Percentiles rank a stretch among this genome's conserved stretches.
Conservation (phyloP, 768 basidiomycete genomes). For the Daedaleopsis nitida region DNA sequence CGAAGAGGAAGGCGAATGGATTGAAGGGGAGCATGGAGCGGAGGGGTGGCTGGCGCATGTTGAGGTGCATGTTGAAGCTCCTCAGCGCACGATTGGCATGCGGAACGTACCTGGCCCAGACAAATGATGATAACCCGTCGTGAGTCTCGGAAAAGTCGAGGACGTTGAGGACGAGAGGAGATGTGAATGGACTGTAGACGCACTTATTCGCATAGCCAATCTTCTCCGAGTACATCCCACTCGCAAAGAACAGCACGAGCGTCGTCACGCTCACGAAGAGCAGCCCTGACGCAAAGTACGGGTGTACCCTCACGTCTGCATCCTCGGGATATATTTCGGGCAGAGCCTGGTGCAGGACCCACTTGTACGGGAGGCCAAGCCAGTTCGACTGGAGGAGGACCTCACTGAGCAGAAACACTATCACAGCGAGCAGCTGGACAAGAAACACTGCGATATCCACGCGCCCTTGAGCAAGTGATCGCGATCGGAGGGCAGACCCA, state of each 20-base stretch:
- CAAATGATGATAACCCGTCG: background rate
- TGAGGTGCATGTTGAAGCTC: slow-evolving; percentile 95
- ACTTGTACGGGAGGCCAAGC: slow-evolving; percentile 62
- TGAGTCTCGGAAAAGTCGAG: too few relatives aligned
- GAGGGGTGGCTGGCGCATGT: slow-evolving; percentile 81
- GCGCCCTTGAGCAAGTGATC: slow-evolving; percentile 2
- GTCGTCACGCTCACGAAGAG: slow-evolving; percentile 90
- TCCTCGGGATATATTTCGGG: slow-evolving; percentile 51
- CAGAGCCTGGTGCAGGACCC: slow-evolving; percentile 48
- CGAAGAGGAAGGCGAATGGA: slow-evolving; percentile 60
- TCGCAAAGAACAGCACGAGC: slow-evolving; percentile 92
- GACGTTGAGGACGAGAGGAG: background rate
- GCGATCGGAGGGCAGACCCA: background rate
- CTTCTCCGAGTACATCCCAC: slow-evolving; percentile 95
- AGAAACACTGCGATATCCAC: slow-evolving; percentile 63
- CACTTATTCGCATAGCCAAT: slow-evolving; percentile 96
- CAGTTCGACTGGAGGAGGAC: slow-evolving; percentile 72
- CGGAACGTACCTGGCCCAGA: slow-evolving; percentile 80
- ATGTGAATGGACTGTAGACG: slow-evolving; percentile 32
- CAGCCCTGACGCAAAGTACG: slow-evolving; percentile 77
- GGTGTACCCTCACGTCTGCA: slow-evolving; percentile 53
- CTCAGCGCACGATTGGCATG: slow-evolving; percentile 92
- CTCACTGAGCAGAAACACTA: slow-evolving; percentile 73
- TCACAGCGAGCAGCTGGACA: slow-evolving; percentile 62
- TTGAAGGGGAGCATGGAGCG: slow-evolving; percentile 59